Base-by-base conservation (phyloP, 306 rosid species). In the Dalbergia oliveri region DNA sequence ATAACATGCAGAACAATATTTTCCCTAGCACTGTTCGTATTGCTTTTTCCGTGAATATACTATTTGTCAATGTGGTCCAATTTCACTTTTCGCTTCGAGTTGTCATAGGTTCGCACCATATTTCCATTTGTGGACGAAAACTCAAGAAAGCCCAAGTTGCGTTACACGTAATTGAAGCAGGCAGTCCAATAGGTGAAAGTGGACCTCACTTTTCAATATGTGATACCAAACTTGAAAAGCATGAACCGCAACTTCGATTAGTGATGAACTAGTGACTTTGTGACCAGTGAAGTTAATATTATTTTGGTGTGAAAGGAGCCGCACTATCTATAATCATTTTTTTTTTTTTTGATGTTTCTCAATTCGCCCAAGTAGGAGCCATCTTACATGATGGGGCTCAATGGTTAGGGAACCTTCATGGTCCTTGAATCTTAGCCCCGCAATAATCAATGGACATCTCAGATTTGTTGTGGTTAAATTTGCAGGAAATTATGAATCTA, bases 171-270 rank as follows among this genome's bases (percentile, higher is more conserved):
- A 39, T 35, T 6, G 60, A 26, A 63, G 15, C 16, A 63, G 78
- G 33, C 49, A 61, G 77, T 66, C 78, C 78, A 71, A 61, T 26
- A 19, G 34, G 3, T 47, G 63, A 66, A 57, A 75, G 74, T 7
- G 51, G 49, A 76, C 79, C 72, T 33, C 80, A 74, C 77, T 50
- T 78, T 45, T 39, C 79, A 72, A 77, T 66, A 73, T 64, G 61
- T 69, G 56, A 73, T 53, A 14, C 19, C 64, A 26, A 53, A 79
- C 45, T 66, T 39, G 10, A 41, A 41, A 41, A 41, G 10, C 8
- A 1, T 6, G 61, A 11, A 75, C 80, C 76, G 50, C 31, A 79
- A 72, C 11, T 72, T 26, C 1, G 13, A 67, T 43, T 33, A 78
- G 66, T 73, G 79, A 54, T 73, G 39, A 49, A 62, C 23, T 39